phyloP scores from a whole-genome alignment of 225 moss, liverwort and hornwort genomes.

The Takakia lepidozioides region DNA sequence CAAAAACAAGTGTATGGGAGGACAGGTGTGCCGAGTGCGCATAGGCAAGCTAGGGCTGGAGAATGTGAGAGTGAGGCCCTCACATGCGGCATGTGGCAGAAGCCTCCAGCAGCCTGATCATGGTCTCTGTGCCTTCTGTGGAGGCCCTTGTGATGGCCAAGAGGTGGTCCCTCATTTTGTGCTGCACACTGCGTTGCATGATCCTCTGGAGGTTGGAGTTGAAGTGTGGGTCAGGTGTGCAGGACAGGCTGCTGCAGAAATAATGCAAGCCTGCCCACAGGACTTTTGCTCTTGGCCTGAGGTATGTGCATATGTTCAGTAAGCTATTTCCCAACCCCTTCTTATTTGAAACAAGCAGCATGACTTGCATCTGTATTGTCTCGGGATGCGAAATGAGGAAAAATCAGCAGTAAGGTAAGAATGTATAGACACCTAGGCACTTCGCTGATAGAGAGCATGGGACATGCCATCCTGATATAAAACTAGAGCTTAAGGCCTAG shows the following conservation, averaged over 20 bases:
- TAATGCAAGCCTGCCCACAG: conserved; percentile 37
- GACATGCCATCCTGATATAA: too few species aligned
- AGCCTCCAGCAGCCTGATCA: conserved; percentile 19
- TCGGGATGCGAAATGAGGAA: too few species aligned
- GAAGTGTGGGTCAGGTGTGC: conserved; percentile 32
- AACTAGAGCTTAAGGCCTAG: too few species aligned
- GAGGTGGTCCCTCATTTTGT: conserved; percentile 30
- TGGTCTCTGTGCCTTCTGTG: conserved; percentile 31
- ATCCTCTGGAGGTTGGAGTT: conserved; percentile 27
- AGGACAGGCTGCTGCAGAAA: conserved; percentile 41
- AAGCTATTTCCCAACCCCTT: not conserved
- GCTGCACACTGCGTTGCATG: conserved; percentile 21
- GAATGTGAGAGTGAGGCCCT: conserved; percentile 34
- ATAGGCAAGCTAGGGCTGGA: conserved; percentile 26
- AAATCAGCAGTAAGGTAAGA: too few species aligned
- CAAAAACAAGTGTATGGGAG: too few species aligned
- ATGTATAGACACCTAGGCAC: too few species aligned
- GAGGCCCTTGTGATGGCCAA: conserved; percentile 19
- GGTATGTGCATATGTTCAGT: conserved; percentile 5
- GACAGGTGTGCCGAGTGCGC: conserved; percentile 40
- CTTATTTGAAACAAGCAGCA: too few species aligned
- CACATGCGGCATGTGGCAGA: conserved; percentile 36
- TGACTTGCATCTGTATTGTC: too few species aligned
- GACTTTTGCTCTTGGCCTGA: conserved; percentile 36
- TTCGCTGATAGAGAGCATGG: too few species aligned